These are phyloP conservation scores for Rhizopus delemar DNA, from an alignment of 371 early-diverging fungal species.

Conservation along the genomic window DNA sequence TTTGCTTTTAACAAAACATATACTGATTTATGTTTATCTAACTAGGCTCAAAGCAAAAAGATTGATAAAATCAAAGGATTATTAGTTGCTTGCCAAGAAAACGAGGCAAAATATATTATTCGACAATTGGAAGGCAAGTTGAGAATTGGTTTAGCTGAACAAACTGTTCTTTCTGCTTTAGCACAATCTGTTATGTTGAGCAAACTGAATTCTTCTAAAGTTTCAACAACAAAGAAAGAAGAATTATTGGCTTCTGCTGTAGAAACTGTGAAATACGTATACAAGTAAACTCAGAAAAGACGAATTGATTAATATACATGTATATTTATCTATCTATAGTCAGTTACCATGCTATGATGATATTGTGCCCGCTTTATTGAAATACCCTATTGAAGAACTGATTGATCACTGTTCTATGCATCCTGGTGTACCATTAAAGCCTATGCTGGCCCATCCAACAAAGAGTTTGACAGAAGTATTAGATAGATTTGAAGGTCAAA, in stretches of 20 bases:
- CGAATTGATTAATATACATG: not conserved
- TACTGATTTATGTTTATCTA: not conserved
- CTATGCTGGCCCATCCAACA: slow-evolving; percentile 99
- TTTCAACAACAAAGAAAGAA: slow-evolving; percentile 56
- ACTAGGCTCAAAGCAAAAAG: slow-evolving; percentile 77
- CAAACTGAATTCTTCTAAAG: slow-evolving; percentile 40
- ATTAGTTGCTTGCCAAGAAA: slow-evolving; percentile 80
- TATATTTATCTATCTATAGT: slow-evolving; percentile 35
- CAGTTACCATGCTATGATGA: slow-evolving; percentile 90
- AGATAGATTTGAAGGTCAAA: slow-evolving; percentile 88
- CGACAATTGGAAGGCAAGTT: slow-evolving; percentile 95
- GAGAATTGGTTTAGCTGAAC: slow-evolving; percentile 96
- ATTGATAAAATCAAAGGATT: slow-evolving; percentile 82
- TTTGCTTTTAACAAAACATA: not conserved
- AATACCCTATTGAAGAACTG: slow-evolving; percentile 71
- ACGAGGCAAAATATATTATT: slow-evolving; percentile 93
- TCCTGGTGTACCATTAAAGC: slow-evolving; percentile 98
- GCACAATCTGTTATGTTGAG: slow-evolving; percentile 77
- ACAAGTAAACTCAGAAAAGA: slow-evolving; percentile 60
- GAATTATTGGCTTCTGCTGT: slow-evolving; percentile 68
- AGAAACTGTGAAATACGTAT: slow-evolving; percentile 85
- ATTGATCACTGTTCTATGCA: slow-evolving; percentile 80
- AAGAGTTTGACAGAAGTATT: slow-evolving; percentile 93
- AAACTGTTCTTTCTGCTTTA: slow-evolving; percentile 88
- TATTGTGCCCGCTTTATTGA: slow-evolving; percentile 84